Base-by-base conservation (phyloP, 1,139 yeast genomes). In the Hanseniaspora sp. region DNA sequence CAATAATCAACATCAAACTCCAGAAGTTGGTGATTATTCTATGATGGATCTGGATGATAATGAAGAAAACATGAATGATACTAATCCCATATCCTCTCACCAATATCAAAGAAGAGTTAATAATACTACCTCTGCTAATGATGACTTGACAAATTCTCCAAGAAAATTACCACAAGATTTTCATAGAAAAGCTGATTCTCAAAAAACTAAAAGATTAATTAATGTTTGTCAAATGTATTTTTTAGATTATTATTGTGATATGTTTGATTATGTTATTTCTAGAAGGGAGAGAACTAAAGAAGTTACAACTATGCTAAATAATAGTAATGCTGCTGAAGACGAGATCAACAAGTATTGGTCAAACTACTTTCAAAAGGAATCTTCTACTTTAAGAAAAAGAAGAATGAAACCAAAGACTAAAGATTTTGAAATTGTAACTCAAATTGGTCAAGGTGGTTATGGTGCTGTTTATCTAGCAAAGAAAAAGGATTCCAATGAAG, bases 391-490 rank as follows among this genome's bases (percentile, higher is more conserved):
- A 62, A 78, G 99, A 59, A 88, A 88, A 67, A 77, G 96, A 63
- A 78, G 99, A 64, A 76, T 87, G 59, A 87, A 88, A 69, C 95
- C 96, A 48, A 86, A 85, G 67, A 92, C 88, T 66, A 90, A 88
- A 62, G 98, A 94, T 68, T 94, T 94, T 67, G 94, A 88, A 67
- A 86, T 90, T 75, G 82, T 94, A 58, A 92, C 98, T 3, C 98
- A 94, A 71, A 96, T 94, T 38, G 98, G 99, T 30, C 98, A 94
- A 73, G 99, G 99, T 64, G 98, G 99, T 3, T 94, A 94, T 65
- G 99, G 99, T 29, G 95, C 88, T 71, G 98, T 94, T 17, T 94
- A 86, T 63, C 73, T 94, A 60, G 97, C 99, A 0, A 79, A 92
- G 61, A 94, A 94, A 73, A 83, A 83, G 61, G 99, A 94, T 65